phyloP scores from a whole-genome alignment of 2,329 filamentous ascomycete genomes.

The Sclerotinia trifoliorum region DNA sequence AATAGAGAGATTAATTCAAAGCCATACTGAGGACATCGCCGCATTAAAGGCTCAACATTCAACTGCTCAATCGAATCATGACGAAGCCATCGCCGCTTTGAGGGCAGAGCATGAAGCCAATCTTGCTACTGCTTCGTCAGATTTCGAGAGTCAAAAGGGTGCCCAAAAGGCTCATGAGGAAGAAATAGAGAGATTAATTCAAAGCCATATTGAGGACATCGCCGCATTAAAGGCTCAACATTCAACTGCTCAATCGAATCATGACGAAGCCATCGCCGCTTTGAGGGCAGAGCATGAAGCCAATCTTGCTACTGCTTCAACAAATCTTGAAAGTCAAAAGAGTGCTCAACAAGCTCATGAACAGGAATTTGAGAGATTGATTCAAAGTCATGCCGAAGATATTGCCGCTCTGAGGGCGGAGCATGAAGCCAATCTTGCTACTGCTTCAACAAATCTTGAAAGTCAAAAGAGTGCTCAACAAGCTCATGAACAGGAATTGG shows the following conservation, averaged over 20 bases:
- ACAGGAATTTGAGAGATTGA: conserved; percentile 53
- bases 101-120: neutral
- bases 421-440: neutral
- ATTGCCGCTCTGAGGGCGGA: conserved; percentile 41
- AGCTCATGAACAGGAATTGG: conserved; percentile 50
- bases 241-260: conserved; percentile 53
- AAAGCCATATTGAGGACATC: conserved; percentile 49
- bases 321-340: neutral
- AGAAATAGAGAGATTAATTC: conserved; percentile 55
- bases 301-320: neutral
- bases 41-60: conserved; percentile 47
- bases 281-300: neutral
- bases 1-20: conserved; percentile 54
- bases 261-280: conserved; percentile 52
- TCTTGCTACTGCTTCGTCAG: neutral
- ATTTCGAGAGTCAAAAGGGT: neutral
- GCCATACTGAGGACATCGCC: conserved; percentile 47
- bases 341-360: conserved; percentile 48
- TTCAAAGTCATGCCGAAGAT: conserved; percentile 51
- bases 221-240: conserved; percentile 46
- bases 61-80: conserved; percentile 56
- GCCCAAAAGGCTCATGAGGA: conserved; percentile 49
- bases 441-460: neutral
- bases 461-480: conserved; percentile 43
- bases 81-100: conserved; percentile 48